Percentiles rank a stretch among this genome's conserved stretches.
These are phyloP conservation scores for Leccinum insolens DNA, from an alignment of 1,284 basidiomycete species.

Conservation along the genomic window DNA sequence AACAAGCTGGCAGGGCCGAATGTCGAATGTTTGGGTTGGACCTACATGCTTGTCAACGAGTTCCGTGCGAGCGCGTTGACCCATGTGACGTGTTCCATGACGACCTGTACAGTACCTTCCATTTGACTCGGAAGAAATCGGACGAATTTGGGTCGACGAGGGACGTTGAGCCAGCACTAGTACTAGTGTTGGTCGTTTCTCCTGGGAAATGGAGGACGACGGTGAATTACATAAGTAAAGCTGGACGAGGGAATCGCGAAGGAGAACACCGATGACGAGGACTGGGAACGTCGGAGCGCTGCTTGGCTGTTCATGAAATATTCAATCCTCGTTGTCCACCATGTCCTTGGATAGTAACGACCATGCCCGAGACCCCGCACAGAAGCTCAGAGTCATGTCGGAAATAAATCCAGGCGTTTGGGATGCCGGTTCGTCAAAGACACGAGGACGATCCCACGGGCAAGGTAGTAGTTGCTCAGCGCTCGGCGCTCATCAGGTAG, in stretches of 20 bases:
- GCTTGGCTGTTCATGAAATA: constrained; percentile 81
- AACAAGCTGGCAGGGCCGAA: not conserved
- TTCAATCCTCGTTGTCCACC: constrained; percentile 12
- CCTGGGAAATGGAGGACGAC: constrained; percentile 1
- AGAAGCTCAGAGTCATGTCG: constrained; percentile 69
- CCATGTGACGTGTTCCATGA: constrained; percentile 28
- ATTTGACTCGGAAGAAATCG: constrained; percentile 41
- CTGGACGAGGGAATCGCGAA: no score
- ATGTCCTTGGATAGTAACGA: constrained; percentile 10
- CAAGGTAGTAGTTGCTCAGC: no score
- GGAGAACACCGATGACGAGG: no score
- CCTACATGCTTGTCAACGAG: constrained; percentile 44
- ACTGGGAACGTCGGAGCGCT: constrained; percentile 40
- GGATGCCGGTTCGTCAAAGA: constrained; percentile 92
- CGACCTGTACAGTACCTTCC: constrained; percentile 38
- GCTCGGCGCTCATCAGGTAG: no score
- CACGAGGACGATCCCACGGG: constrained; percentile 3
- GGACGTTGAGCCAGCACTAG: not conserved
- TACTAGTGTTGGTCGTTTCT: not conserved
- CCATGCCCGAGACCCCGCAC: constrained; percentile 5
- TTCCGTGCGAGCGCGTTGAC: constrained; percentile 42
- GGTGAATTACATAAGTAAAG: not conserved
- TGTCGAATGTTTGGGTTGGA: not conserved
- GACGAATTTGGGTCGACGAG: constrained; percentile 45
- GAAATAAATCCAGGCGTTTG: constrained; percentile 98